Conservation (phyloP, 2,329 filamentous ascomycete genomes). For the Alternaria hordeiaustralica region DNA sequence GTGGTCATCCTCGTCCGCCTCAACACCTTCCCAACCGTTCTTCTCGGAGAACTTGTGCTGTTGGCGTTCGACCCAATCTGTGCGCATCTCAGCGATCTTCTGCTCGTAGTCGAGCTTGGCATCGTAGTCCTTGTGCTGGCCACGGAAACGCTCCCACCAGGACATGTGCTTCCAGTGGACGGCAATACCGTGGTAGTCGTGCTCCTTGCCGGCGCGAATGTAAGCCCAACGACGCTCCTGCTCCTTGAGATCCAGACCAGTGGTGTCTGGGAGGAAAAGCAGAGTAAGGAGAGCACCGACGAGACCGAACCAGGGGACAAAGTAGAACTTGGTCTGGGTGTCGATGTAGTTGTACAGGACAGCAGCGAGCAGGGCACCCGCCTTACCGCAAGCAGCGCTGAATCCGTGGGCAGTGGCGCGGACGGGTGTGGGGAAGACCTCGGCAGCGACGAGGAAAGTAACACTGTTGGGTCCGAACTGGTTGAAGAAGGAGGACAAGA, state of each 20-base stretch:
- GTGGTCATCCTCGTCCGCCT: constrained; percentile 40
- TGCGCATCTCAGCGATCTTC: constrained; percentile 82
- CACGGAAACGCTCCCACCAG: constrained; percentile 82
- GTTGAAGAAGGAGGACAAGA: constrained; percentile 97
- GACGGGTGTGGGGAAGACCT: constrained; percentile 94
- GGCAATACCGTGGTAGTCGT: constrained; percentile 91
- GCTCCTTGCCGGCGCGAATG: constrained; percentile 76
- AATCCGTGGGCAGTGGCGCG: constrained; percentile 94
- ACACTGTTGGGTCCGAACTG: constrained; percentile 97
- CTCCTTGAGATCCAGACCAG: constrained; percentile 94
- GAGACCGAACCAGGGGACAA: constrained; percentile 95
- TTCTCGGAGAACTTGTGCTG: constrained; percentile 52
- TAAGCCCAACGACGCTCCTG: constrained; percentile 93
- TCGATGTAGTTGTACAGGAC: constrained; percentile 96
- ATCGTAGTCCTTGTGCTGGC: constrained; percentile 82
- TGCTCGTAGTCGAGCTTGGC: constrained; percentile 74
- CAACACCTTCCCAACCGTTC: constrained; percentile 32
- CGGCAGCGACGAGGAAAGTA: constrained; percentile 93
- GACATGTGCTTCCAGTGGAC: constrained; percentile 89
- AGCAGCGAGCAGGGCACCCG: constrained; percentile 83
- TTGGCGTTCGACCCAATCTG: constrained; percentile 63
- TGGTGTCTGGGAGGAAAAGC: constrained; percentile 94
- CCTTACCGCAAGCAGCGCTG: constrained; percentile 88
- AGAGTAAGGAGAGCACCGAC: constrained; percentile 82
- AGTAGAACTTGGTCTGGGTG: constrained; percentile 82